A percentile compares a stretch with the other conserved stretches of the same genome.
Conservation (phyloP, 345 rosid species). For the Lepidium didymum region DNA sequence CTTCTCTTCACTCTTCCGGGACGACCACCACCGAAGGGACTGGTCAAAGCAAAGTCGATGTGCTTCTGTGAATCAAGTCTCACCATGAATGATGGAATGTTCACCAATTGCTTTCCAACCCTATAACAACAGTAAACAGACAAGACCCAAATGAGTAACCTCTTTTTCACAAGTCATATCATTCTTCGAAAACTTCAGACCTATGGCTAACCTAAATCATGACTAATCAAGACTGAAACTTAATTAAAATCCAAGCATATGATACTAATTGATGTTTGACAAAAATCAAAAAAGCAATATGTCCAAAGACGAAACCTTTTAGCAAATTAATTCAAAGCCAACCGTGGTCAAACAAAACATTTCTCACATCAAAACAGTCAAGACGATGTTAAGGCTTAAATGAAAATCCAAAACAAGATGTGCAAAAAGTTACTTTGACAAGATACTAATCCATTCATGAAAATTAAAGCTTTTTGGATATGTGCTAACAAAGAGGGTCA, state of each 20-base stretch:
- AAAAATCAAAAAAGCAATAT: too few species aligned
- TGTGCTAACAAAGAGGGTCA: not conserved
- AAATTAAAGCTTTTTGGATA: too few species aligned
- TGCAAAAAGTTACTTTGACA: not conserved
- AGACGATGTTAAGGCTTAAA: not conserved
- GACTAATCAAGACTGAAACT: too few species aligned
- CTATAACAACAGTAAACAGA: not conserved
- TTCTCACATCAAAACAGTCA: not conserved
- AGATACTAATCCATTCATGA: not conserved
- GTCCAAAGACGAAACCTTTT: not conserved
- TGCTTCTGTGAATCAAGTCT: slow-evolving; percentile 65
- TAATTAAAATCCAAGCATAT: too few species aligned
- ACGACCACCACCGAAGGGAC: slow-evolving; percentile 66
- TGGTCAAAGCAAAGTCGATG: slow-evolving; percentile 61
- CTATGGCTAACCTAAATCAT: too few species aligned
- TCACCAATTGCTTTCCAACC: slow-evolving; percentile 74
- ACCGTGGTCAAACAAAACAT: too few species aligned
- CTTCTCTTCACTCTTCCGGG: slow-evolving; percentile 70
- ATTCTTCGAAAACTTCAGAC: too few species aligned
- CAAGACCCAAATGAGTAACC: not conserved
- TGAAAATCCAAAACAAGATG: not conserved
- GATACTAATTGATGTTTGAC: too few species aligned
- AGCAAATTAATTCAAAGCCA: too few species aligned
- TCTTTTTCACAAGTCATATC: too few species aligned
- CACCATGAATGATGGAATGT: slow-evolving; percentile 68